phyloP scores from a whole-genome alignment of 2,329 filamentous ascomycete genomes.

The Cercospora citrullina region DNA sequence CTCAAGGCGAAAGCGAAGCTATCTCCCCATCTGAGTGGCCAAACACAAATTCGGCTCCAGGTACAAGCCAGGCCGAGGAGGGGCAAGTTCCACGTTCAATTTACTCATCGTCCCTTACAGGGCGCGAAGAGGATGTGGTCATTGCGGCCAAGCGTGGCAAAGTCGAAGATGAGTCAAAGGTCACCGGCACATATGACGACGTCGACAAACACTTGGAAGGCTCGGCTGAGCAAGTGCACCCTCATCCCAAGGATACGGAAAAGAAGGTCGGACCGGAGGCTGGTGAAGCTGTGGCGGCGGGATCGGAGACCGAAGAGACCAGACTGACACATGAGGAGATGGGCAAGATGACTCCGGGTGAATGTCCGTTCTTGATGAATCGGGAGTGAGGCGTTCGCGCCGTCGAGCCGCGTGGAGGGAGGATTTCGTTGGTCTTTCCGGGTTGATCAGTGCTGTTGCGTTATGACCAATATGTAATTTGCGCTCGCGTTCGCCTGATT shows the following conservation, averaged over 20 bases:
- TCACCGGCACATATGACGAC: constrained; percentile 29
- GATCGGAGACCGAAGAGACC: constrained; percentile 37
- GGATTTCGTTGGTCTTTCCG: neutral
- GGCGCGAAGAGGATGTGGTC: constrained; percentile 21
- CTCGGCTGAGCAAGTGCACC: constrained; percentile 37
- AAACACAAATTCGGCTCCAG: neutral
- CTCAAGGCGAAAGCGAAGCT: constrained; percentile 19
- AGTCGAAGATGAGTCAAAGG: constrained; percentile 29
- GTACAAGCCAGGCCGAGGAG: neutral
- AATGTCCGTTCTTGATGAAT: constrained; percentile 44
- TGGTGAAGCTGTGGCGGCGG: constrained; percentile 42
- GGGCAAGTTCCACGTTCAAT: constrained; percentile 20
- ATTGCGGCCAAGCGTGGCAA: constrained; percentile 13
- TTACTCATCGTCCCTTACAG: constrained; percentile 31
- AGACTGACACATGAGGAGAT: constrained; percentile 42
- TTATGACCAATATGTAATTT: neutral
- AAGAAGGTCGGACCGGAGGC: constrained; percentile 34
- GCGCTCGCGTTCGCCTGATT: neutral
- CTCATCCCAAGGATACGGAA: constrained; percentile 40
- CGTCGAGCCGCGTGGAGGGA: neutral
- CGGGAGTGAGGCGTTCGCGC: constrained; percentile 31
- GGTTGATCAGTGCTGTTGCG: neutral
- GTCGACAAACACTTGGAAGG: constrained; percentile 37
- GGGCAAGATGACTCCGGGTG: constrained; percentile 34
- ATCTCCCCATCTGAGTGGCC: constrained; percentile 9